Percentiles rank a stretch among this genome's conserved stretches.
Evolutionary conservation across 2,329 filamentous ascomycete genomes (phyloP).

Genomic region (Dactylellina haptotyla): DNA sequence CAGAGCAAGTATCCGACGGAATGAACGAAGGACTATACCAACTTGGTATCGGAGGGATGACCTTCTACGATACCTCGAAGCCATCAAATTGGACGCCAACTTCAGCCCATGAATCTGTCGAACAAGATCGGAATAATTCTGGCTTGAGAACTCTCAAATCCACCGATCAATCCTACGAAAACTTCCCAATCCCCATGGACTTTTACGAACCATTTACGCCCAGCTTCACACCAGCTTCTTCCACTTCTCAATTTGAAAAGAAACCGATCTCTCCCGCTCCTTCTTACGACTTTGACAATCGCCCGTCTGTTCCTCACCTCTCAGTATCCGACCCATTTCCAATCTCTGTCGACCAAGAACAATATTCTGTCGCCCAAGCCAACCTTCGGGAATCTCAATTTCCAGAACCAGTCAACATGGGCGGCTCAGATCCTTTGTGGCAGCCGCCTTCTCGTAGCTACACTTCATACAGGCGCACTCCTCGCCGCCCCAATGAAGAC

Average conservation of each 20-base stretch:
- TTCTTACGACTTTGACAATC: neutral
- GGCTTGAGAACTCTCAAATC: slow-evolving; percentile 27
- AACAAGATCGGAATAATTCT: slow-evolving; percentile 37
- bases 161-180: slow-evolving; percentile 33
- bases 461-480: slow-evolving; percentile 35
- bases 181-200: slow-evolving; percentile 42
- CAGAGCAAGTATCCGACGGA: slow-evolving; percentile 27
- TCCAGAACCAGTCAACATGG: slow-evolving; percentile 35
- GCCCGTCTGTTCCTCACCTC: slow-evolving; percentile 29
- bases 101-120: slow-evolving; percentile 12
- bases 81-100: slow-evolving; percentile 37
- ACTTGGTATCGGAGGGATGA: slow-evolving; percentile 32
- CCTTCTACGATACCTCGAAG: slow-evolving; percentile 46
- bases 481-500: slow-evolving; percentile 27
- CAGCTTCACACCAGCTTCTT: slow-evolving; percentile 22
- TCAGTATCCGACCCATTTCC: slow-evolving; percentile 50
- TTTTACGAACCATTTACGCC: slow-evolving; percentile 46
- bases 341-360: slow-evolving; percentile 47
- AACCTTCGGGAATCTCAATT: slow-evolving; percentile 45
- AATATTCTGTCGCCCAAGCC: slow-evolving; percentile 19
- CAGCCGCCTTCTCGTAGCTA: slow-evolving; percentile 32
- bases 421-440: slow-evolving; percentile 35
- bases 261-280: neutral
- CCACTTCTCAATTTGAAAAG: neutral
- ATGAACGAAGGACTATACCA: slow-evolving; percentile 20